Percentiles rank a stretch among this genome's conserved stretches.
Evolutionary conservation across 257 asterid species (phyloP).

Genomic region (Leonotis leonurus): DNA sequence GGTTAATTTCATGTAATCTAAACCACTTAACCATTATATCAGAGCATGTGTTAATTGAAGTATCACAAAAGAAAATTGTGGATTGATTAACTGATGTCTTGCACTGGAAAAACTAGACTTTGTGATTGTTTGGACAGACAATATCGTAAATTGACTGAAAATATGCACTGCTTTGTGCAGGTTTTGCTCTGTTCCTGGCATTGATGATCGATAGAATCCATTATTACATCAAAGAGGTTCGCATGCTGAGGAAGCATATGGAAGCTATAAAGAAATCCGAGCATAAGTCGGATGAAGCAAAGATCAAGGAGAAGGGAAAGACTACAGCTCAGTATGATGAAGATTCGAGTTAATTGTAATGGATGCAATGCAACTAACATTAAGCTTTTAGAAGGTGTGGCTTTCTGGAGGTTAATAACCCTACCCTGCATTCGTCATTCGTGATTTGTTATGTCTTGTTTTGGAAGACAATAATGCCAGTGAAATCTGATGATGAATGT

Average conservation of each 20-base stretch:
- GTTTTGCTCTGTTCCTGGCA: slow-evolving; percentile 52
- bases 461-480: slow-evolving; percentile 14
- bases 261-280: slow-evolving; percentile 62
- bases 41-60: neutral
- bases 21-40: neutral
- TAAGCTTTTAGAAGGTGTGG: slow-evolving; percentile 5
- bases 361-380: neutral
- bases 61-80: neutral
- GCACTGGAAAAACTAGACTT: neutral
- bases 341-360: slow-evolving; percentile 14
- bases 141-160: slow-evolving; percentile 7
- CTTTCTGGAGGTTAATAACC: slow-evolving; percentile 19
- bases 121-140: neutral
- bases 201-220: slow-evolving; percentile 81
- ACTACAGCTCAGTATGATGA: slow-evolving; percentile 26
- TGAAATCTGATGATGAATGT: slow-evolving; percentile 1
- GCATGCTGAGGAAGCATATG: slow-evolving; percentile 63
- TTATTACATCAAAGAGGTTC: slow-evolving; percentile 86
- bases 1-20: neutral
- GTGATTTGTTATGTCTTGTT: slow-evolving; percentile 2
- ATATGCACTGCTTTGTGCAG: slow-evolving; percentile 27
- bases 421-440: slow-evolving; percentile 15
- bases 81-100: neutral
- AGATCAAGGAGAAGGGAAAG: slow-evolving; percentile 33
- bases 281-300: slow-evolving; percentile 31